Conservation (phyloP, 139 green algal genomes). For the Mesostigma viride region DNA sequence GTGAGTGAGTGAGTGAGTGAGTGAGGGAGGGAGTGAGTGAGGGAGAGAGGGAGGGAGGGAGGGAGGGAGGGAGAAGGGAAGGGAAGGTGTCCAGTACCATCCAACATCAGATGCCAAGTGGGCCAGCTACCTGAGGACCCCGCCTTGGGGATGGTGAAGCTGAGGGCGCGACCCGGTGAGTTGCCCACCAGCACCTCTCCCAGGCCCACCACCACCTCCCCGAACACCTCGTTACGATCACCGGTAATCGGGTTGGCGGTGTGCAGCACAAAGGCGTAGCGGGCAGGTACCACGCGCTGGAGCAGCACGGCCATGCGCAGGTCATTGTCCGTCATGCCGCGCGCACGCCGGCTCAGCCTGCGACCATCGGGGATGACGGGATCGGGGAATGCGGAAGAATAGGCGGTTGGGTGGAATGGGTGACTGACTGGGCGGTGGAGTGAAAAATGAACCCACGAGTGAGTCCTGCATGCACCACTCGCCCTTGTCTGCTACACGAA, state of each 20-base stretch:
- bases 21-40: too few species aligned
- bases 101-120: too few species aligned
- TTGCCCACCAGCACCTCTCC: conserved; percentile 56
- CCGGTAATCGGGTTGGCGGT: conserved; percentile 64
- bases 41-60: too few species aligned
- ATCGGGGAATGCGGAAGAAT: neutral
- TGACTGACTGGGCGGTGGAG: too few species aligned
- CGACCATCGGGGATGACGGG: neutral
- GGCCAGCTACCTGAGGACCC: too few species aligned
- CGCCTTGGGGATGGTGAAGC: conserved; percentile 10
- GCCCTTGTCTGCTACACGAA: too few species aligned
- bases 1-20: too few species aligned
- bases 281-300: conserved; percentile 51
- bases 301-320: conserved; percentile 55
- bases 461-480: too few species aligned
- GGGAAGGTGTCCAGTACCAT: too few species aligned
- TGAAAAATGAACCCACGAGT: too few species aligned
- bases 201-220: conserved; percentile 43
- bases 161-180: conserved; percentile 37
- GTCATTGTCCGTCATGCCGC: conserved; percentile 50
- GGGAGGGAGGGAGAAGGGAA: too few species aligned
- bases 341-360: conserved; percentile 47
- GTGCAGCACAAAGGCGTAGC: conserved; percentile 90
- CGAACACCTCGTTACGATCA: conserved; percentile 24
- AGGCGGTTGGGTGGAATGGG: neutral